Percentiles rank a stretch among this genome's conserved stretches.
Conservation (phyloP, 371 early-diverging fungal species). For the Actinomucor elegans region DNA sequence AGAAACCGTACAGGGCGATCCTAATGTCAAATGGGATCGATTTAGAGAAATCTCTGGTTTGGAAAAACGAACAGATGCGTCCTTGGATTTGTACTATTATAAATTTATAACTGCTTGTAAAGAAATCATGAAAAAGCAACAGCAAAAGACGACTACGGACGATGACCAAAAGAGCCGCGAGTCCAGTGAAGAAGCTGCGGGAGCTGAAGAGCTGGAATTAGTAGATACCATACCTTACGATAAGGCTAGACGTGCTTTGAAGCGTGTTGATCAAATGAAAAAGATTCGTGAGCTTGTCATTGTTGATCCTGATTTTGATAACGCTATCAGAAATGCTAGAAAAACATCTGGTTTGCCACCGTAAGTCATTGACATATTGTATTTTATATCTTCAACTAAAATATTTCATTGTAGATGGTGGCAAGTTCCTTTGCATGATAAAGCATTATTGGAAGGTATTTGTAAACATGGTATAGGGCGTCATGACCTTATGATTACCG, state of each 20-base stretch:
- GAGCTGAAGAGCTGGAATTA: slow-evolving; percentile 37
- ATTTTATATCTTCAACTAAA: neutral
- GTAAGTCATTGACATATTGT: slow-evolving; percentile 9
- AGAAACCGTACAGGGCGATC: slow-evolving; percentile 32
- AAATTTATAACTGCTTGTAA: slow-evolving; percentile 58
- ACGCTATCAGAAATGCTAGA: slow-evolving; percentile 24
- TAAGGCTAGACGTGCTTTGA: slow-evolving; percentile 65
- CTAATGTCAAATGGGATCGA: slow-evolving; percentile 55
- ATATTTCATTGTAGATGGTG: slow-evolving; percentile 56
- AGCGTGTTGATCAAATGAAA: slow-evolving; percentile 67
- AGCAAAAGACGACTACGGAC: slow-evolving; percentile 11
- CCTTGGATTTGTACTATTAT: slow-evolving; percentile 59
- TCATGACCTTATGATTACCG: slow-evolving; percentile 66
- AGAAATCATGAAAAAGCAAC: slow-evolving; percentile 49
- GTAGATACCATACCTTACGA: slow-evolving; percentile 58
- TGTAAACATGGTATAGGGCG: slow-evolving; percentile 70
- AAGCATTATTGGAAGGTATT: slow-evolving; percentile 62
- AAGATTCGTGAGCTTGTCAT: slow-evolving; percentile 63
- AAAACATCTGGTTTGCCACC: slow-evolving; percentile 40
- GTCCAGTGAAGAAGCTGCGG: slow-evolving; percentile 29
- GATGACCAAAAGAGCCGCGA: slow-evolving; percentile 27
- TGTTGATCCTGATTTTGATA: slow-evolving; percentile 50
- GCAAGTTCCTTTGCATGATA: slow-evolving; percentile 63
- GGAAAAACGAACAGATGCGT: slow-evolving; percentile 63
- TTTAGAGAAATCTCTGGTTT: slow-evolving; percentile 70